Percentiles rank a stretch among this genome's conserved stretches.
Conservation (phyloP, 371 early-diverging fungal species). For the Apophysomyces trapeziformis region DNA sequence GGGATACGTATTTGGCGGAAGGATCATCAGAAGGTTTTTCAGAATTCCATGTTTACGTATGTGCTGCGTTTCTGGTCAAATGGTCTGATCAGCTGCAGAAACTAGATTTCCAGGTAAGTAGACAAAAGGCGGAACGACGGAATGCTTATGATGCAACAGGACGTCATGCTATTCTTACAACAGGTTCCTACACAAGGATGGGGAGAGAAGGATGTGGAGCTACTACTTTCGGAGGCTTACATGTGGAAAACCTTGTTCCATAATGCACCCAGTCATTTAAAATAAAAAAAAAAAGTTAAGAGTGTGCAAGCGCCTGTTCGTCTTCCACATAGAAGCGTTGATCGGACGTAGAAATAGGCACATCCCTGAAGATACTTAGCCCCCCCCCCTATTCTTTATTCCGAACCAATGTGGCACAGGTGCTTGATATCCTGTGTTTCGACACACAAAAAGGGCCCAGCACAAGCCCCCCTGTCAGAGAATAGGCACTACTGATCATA, state of each 20-base stretch:
- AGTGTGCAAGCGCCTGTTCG: background rate
- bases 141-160: conserved; percentile 40
- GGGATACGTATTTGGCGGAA: conserved; percentile 97
- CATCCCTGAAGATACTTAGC: background rate
- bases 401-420: conserved; percentile 2
- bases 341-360: background rate
- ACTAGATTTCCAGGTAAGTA: conserved; percentile 84
- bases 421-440: background rate
- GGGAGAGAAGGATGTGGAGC: conserved; percentile 90
- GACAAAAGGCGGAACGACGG: conserved; percentile 1
- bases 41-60: conserved; percentile 96
- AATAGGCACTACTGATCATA: too few relatives aligned
- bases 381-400: background rate
- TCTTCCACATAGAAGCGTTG: background rate
- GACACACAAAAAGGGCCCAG: conserved; percentile 12
- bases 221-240: conserved; percentile 93
- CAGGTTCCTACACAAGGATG: conserved; percentile 87
- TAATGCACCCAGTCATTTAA: conserved; percentile 79
- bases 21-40: conserved; percentile 88
- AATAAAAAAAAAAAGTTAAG: conserved; percentile 26
- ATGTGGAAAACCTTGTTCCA: conserved; percentile 96
- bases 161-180: conserved; percentile 94
- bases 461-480: conserved; percentile 10
- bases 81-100: conserved; percentile 86
- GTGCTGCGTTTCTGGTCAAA: conserved; percentile 94